phyloP scores from a whole-genome alignment of 2,329 filamentous ascomycete species.

The Colletotrichum sp. region DNA sequence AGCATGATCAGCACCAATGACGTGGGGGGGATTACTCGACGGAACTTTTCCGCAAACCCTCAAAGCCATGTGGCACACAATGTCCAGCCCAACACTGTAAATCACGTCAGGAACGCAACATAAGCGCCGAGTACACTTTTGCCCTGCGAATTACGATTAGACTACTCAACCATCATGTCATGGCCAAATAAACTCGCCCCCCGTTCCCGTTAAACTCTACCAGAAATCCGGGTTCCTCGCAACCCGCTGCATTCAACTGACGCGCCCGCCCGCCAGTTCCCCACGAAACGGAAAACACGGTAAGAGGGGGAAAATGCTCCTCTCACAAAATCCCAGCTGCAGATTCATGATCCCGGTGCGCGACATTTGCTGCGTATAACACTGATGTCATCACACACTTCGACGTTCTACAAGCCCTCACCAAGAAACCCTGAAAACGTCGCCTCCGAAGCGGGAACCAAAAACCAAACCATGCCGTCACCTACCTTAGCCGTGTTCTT shows the following conservation, averaged over 20 bases:
- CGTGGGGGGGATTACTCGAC: neutral
- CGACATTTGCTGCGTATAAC: neutral
- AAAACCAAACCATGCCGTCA: conserved; percentile 8
- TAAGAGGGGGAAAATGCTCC: neutral
- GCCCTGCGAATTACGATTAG: neutral
- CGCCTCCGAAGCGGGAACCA: neutral
- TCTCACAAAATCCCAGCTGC: neutral
- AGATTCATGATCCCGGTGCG: neutral
- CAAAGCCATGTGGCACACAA: neutral
- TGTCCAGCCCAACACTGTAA: neutral
- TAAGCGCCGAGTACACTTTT: neutral
- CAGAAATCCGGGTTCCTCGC: conserved; percentile 2
- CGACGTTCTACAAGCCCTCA: neutral
- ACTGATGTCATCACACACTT: conserved; percentile 5
- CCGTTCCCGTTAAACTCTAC: conserved; percentile 1
- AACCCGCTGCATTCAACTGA: conserved; percentile 12
- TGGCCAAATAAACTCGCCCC: neutral
- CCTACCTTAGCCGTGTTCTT: neutral
- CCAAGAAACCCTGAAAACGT: neutral
- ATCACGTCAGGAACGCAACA: neutral
- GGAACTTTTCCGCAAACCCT: neutral
- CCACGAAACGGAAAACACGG: neutral
- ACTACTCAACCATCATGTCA: neutral
- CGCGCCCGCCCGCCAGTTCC: neutral
- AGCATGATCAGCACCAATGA: conserved; percentile 8